Evolutionary conservation across 106 monocot species (phyloP).

Genomic region (Phalaenopsis equestris): DNA sequence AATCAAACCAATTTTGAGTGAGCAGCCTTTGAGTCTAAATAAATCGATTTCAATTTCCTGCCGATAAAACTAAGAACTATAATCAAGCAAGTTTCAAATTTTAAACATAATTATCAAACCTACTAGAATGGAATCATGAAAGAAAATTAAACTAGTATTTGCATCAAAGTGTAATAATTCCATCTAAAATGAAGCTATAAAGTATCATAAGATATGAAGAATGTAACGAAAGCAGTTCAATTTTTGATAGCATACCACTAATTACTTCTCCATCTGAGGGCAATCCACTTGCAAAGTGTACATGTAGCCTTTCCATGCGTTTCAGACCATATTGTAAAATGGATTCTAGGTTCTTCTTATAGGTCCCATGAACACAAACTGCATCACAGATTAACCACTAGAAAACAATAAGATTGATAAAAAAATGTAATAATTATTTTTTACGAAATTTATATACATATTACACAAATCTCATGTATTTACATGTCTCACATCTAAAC

Average conservation of each 20-base stretch:
- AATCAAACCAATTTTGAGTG: not conserved
- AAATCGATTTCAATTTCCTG: not conserved
- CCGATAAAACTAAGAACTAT: not conserved
- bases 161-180: not conserved
- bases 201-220: not conserved
- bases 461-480: no score
- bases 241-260: slow-evolving; percentile 55
- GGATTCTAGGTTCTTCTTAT: slow-evolving; percentile 77
- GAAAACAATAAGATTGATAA: not conserved
- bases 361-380: slow-evolving; percentile 99
- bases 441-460: not conserved
- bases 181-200: not conserved
- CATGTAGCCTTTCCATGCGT: slow-evolving; percentile 82
- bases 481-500: no score
- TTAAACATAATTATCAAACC: not conserved
- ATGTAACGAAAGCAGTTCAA: no score
- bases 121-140: not conserved
- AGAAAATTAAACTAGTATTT: not conserved
- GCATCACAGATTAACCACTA: slow-evolving; percentile 7
- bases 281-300: slow-evolving; percentile 88
- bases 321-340: slow-evolving; percentile 87
- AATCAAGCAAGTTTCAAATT: not conserved
- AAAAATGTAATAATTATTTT: not conserved
- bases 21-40: not conserved
- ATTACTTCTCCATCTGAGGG: slow-evolving; percentile 84